Percentiles rank a stretch among this genome's conserved stretches.
These are phyloP conservation scores for Candida hispaniensis DNA, from an alignment of 805 yeast genomes.

Conservation along the genomic window DNA sequence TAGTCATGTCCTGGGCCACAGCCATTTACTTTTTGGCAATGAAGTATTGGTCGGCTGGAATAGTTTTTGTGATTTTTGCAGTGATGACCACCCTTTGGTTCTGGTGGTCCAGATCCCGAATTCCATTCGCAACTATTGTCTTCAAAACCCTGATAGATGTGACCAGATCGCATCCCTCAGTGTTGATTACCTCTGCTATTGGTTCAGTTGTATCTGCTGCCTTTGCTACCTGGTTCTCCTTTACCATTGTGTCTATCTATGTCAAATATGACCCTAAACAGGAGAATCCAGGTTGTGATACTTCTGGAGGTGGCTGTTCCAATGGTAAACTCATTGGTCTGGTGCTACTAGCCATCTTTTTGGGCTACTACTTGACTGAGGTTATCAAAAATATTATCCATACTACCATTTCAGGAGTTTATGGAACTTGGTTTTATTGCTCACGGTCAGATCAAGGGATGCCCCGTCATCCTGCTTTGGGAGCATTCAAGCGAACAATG, in stretches of 20 bases:
- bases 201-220: constrained; percentile 52
- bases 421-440: constrained; percentile 86
- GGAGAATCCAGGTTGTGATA: constrained; percentile 36
- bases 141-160: constrained; percentile 67
- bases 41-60: constrained; percentile 68
- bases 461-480: constrained; percentile 70
- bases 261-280: constrained; percentile 51
- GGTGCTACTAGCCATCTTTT: constrained; percentile 63
- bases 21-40: constrained; percentile 61
- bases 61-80: constrained; percentile 60
- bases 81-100: constrained; percentile 55
- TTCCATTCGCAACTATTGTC: constrained; percentile 64
- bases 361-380: constrained; percentile 76
- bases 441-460: constrained; percentile 64
- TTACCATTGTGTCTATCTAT: constrained; percentile 63
- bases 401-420: constrained; percentile 71
- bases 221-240: constrained; percentile 54
- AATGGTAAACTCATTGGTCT: constrained; percentile 55
- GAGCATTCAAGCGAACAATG: constrained; percentile 68
- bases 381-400: constrained; percentile 73
- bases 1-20: constrained; percentile 61
- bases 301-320: constrained; percentile 45
- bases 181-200: constrained; percentile 46
- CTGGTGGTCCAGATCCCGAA: constrained; percentile 59
- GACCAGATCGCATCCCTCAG: constrained; percentile 60